Evolutionary conservation across 257 asterid genomes (phyloP).

Genomic region (Avicennia marina): DNA sequence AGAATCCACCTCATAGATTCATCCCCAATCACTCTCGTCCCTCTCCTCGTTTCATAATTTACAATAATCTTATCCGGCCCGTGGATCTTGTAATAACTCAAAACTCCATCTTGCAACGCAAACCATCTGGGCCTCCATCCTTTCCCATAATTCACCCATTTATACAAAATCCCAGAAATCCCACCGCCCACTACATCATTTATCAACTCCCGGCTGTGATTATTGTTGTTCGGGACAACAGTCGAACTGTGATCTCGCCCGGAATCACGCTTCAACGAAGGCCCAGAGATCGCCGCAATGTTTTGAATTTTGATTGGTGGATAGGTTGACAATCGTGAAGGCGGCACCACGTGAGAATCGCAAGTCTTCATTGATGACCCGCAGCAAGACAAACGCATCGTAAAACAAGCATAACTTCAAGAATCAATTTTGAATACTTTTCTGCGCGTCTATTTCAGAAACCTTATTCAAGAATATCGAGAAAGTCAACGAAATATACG

Average conservation of each 20-base stretch:
- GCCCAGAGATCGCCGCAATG: slow-evolving; percentile 33
- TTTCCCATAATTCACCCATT: slow-evolving; percentile 94
- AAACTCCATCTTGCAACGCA: slow-evolving; percentile 89
- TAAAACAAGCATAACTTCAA: slow-evolving; percentile 12
- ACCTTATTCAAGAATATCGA: neutral
- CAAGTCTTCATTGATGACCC: slow-evolving; percentile 38
- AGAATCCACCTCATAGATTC: slow-evolving; percentile 56
- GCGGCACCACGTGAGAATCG: slow-evolving; percentile 27
- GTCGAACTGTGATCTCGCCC: slow-evolving; percentile 15
- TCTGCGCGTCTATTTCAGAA: too few species aligned
- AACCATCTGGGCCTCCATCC: slow-evolving; percentile 99
- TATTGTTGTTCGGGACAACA: slow-evolving; percentile 8
- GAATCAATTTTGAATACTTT: neutral
- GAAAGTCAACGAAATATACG: slow-evolving; percentile 6
- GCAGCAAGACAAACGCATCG: slow-evolving; percentile 60
- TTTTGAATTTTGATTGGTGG: slow-evolving; percentile 22
- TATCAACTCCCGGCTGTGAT: slow-evolving; percentile 41
- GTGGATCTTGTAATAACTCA: slow-evolving; percentile 90
- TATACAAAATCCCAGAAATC: slow-evolving; percentile 66
- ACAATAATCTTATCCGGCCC: slow-evolving; percentile 83
- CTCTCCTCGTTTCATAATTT: slow-evolving; percentile 59
- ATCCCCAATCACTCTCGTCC: slow-evolving; percentile 79
- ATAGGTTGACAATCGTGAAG: slow-evolving; percentile 26
- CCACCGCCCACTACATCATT: slow-evolving; percentile 82
- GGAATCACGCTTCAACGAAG: slow-evolving; percentile 32